Percentiles rank a stretch among this genome's conserved stretches.
These are phyloP conservation scores for Pythium grandisporangium DNA, from an alignment of 352 stramenopile species.

Conservation along the genomic window DNA sequence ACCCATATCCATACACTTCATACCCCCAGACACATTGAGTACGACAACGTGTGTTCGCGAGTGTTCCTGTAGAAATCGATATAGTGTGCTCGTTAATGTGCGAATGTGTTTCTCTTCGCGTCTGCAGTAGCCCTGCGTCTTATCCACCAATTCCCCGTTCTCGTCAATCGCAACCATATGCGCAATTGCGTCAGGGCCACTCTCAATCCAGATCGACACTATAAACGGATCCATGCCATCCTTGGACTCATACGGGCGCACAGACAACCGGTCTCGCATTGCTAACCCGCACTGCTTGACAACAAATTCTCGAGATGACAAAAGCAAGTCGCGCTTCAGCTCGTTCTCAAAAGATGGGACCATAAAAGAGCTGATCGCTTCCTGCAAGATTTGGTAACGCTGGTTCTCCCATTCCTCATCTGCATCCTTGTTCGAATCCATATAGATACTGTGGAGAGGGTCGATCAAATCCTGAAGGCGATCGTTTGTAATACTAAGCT, in stretches of 20 bases:
- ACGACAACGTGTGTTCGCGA: slow-evolving; percentile 75
- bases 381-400: slow-evolving; percentile 72
- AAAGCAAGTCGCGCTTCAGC: slow-evolving; percentile 66
- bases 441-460: slow-evolving; percentile 65
- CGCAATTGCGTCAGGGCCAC: slow-evolving; percentile 63
- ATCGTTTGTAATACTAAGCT: slow-evolving; percentile 68
- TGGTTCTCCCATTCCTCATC: slow-evolving; percentile 85
- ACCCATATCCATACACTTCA: slow-evolving; percentile 88
- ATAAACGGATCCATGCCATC: slow-evolving; percentile 75
- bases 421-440: slow-evolving; percentile 31
- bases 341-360: slow-evolving; percentile 83
- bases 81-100: slow-evolving; percentile 63
- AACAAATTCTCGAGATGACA: slow-evolving; percentile 57
- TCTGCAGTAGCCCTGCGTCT: slow-evolving; percentile 78
- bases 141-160: slow-evolving; percentile 82
- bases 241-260: slow-evolving; percentile 71
- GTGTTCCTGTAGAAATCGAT: slow-evolving; percentile 80
- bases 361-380: slow-evolving; percentile 80
- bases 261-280: slow-evolving; percentile 57
- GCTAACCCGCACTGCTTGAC: slow-evolving; percentile 67
- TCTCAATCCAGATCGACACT: slow-evolving; percentile 85
- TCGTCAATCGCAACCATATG: slow-evolving; percentile 80
- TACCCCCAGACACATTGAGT: slow-evolving; percentile 83
- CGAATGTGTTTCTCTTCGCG: slow-evolving; percentile 65
- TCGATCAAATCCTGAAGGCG: slow-evolving; percentile 79